Base-by-base conservation (phyloP, 2,329 filamentous ascomycete genomes). In the Colletotrichum nymphaeae region DNA sequence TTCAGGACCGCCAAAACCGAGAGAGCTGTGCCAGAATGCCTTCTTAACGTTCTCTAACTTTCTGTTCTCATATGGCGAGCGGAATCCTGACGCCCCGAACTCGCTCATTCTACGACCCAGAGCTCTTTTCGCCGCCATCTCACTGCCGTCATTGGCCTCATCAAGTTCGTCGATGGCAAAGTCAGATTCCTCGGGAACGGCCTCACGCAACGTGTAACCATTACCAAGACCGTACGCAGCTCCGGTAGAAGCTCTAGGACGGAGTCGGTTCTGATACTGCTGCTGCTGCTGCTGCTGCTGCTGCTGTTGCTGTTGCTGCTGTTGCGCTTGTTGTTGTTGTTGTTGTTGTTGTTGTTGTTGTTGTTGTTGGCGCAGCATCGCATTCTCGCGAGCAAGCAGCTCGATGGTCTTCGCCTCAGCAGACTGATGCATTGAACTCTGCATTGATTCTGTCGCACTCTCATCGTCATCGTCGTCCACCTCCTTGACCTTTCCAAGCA, bases 151-250 rank as follows among this genome's bases (percentile, higher is more conserved):
- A 75, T 87, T 86, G 57, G 84, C 79, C 77, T 93, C 92, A 71
- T 94, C 92, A 11, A 92, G 85, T 79, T 94, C 92, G 75, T 94
- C 92, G 73, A 94, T 91, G n/a, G 92, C 92, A 78, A 88, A 93
- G 75, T 94, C 92, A 0, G 90, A 92, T 75, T 92, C 91, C 76
- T 93, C 90, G 0, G 90, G 88, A 0, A 93, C 87, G 1, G 88
- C 79, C 73, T 90, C 90, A 60, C 88, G 89, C 65, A 93, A 77
- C n/a, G 86, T 83, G 74, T 92, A 91, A 19, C 88, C 86, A 74
- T 89, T 90, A n/a, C 86, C 84, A 30, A 90, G 75, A 9, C 84
- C 84, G 76, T 89, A 92, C 1, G 86, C 81, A 28, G 86, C 85
- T 5, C 85, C 86, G 1, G 90, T 91, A 3, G 90, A 90, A 12